Percentiles rank a stretch among this genome's conserved stretches.
Conservation (phyloP, 345 rosid genomes). For the Ceriops decandra region DNA sequence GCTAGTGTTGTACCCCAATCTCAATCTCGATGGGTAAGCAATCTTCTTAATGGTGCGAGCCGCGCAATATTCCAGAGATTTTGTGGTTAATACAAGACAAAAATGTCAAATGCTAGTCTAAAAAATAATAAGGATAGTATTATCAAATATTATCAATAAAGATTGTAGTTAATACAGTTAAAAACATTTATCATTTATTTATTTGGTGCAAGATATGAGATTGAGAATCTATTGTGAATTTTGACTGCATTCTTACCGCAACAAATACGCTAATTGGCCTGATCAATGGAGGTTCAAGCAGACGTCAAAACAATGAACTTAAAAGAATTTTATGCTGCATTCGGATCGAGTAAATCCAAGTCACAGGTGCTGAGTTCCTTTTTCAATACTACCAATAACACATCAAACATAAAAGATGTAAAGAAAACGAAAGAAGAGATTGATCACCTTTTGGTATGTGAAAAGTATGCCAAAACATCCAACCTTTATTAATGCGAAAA, state of each 20-base stretch:
- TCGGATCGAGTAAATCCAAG: conserved; percentile 56
- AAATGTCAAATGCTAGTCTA: too few relatives aligned
- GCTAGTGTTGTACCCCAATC: too few relatives aligned
- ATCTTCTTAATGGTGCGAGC: too few relatives aligned
- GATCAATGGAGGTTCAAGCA: conserved; percentile 77
- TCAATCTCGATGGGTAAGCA: too few relatives aligned
- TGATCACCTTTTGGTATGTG: conserved; percentile 26
- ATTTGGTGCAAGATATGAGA: too few relatives aligned
- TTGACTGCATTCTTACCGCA: not conserved
- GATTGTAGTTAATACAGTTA: too few relatives aligned
- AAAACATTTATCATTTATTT: too few relatives aligned
- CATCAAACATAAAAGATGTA: conserved; percentile 29
- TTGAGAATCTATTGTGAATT: too few relatives aligned
- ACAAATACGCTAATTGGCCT: conserved; percentile 54
- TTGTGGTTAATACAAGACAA: too few relatives aligned
- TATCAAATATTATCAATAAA: too few relatives aligned
- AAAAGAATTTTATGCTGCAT: conserved; percentile 54
- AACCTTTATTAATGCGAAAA: conserved; percentile 24
- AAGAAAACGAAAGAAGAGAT: conserved; percentile 55
- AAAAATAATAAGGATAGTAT: too few relatives aligned
- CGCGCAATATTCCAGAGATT: too few relatives aligned
- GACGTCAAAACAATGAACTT: conserved; percentile 66
- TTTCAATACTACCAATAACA: conserved; percentile 39
- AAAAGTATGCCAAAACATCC: conserved; percentile 22
- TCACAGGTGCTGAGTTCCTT: conserved; percentile 40